phyloP scores from a whole-genome alignment of 768 basidiomycete genomes.

The Russula olivacea region DNA sequence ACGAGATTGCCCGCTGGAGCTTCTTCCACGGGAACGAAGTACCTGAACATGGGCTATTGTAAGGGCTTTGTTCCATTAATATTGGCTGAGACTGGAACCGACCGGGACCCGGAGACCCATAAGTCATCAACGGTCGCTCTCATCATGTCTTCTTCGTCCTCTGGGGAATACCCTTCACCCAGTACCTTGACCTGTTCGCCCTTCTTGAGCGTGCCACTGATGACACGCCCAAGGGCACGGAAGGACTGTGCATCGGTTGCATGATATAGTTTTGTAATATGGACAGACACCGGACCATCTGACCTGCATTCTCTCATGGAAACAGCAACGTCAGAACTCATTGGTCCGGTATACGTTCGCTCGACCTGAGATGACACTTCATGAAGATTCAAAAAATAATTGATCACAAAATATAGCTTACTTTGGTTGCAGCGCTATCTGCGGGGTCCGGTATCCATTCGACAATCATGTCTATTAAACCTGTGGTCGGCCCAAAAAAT shows the following conservation, averaged over 20 bases:
- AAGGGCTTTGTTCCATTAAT: not conserved
- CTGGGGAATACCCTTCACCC: conserved; percentile 96
- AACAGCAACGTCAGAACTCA: conserved; percentile 68
- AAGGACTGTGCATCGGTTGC: conserved; percentile 96
- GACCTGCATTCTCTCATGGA: conserved; percentile 81
- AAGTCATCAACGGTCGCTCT: conserved; percentile 76
- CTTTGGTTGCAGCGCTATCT: conserved; percentile 54
- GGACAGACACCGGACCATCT: conserved; percentile 86
- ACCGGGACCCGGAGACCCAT: conserved; percentile 91
- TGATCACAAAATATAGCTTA: conserved; percentile 27
- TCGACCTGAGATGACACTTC: conserved; percentile 47
- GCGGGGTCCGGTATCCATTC: conserved; percentile 85
- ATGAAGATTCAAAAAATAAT: conserved; percentile 10
- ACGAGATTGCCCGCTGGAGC: conserved; percentile 90
- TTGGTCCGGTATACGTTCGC: conserved; percentile 82
- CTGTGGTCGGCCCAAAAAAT: conserved; percentile 89
- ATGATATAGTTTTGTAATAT: conserved; percentile 91
- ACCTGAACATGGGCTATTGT: conserved; percentile 42
- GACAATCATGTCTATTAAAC: conserved; percentile 88
- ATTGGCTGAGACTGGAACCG: conserved; percentile 24
- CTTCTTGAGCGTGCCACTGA: conserved; percentile 84
- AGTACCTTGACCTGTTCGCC: conserved; percentile 90
- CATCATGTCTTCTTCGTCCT: conserved; percentile 98
- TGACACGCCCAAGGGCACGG: conserved; percentile 89
- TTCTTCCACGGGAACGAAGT: conserved; percentile 84